phyloP scores from a whole-genome alignment of 306 rosid genomes.

The Ormosia semicastrata region DNA sequence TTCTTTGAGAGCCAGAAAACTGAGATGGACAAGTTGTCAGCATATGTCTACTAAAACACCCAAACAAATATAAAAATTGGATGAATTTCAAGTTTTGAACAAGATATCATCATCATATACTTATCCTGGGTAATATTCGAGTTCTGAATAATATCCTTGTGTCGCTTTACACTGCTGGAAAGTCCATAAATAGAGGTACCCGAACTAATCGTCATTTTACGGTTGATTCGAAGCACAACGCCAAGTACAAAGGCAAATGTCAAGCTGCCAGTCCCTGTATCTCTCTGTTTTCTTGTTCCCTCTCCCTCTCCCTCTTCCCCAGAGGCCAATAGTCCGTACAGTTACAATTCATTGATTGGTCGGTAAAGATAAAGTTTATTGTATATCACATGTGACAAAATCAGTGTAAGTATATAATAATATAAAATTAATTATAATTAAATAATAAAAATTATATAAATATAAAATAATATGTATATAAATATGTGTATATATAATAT shows the following conservation, averaged over 20 bases:
- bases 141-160: background rate
- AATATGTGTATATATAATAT: too few relatives aligned
- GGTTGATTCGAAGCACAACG: constrained; percentile 16
- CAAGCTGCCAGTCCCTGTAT: constrained; percentile 30
- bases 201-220: constrained; percentile 29
- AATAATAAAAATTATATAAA: too few relatives aligned
- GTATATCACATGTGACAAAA: background rate
- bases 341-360: background rate
- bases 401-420: too few relatives aligned
- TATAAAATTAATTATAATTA: too few relatives aligned
- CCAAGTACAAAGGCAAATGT: constrained; percentile 32
- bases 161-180: constrained; percentile 35
- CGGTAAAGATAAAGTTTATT: too few relatives aligned
- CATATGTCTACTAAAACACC: background rate
- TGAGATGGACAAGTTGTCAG: constrained; percentile 14
- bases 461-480: too few relatives aligned
- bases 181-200: constrained; percentile 24
- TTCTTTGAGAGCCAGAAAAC: background rate
- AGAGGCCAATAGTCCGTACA: background rate
- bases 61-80: background rate
- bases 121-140: background rate
- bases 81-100: constrained; percentile 5
- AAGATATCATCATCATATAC: background rate
- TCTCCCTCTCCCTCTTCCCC: background rate
- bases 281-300: constrained; percentile 20